phyloP scores from a whole-genome alignment of 1,284 basidiomycete genomes.

The Cryptococcus amylolentus region DNA sequence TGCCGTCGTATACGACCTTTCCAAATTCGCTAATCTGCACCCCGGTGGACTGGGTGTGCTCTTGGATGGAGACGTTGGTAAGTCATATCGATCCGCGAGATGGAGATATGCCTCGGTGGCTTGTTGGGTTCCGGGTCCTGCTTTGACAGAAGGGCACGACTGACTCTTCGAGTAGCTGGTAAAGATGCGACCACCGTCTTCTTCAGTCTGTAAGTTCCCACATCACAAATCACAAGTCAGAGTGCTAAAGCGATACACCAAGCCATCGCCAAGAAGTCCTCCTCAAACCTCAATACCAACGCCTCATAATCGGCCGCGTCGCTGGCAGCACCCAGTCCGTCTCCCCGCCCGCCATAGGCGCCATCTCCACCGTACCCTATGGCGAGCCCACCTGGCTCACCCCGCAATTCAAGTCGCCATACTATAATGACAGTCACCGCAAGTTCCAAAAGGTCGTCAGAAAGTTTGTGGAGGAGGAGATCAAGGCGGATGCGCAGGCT shows the following conservation, averaged over 20 bases:
- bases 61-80: slow-evolving; percentile 67
- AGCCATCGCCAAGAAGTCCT: slow-evolving; percentile 73
- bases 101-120: not conserved
- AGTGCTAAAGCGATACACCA: not conserved
- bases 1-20: slow-evolving; percentile 74
- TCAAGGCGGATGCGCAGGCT: slow-evolving; percentile 56
- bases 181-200: slow-evolving; percentile 82
- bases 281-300: slow-evolving; percentile 64
- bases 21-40: slow-evolving; percentile 72
- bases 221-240: not conserved
- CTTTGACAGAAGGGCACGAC: not conserved
- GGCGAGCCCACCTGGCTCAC: slow-evolving; percentile 79
- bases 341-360: slow-evolving; percentile 58
- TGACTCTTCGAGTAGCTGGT: slow-evolving; percentile 56
- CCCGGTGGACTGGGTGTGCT: slow-evolving; percentile 76
- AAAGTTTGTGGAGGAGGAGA: slow-evolving; percentile 57
- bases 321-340: slow-evolving; percentile 61
- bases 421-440: slow-evolving; percentile 65
- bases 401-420: slow-evolving; percentile 75
- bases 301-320: slow-evolving; percentile 67
- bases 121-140: not conserved
- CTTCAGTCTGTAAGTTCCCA: slow-evolving; percentile 59
- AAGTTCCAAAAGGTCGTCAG: slow-evolving; percentile 52
- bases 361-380: slow-evolving; percentile 68
- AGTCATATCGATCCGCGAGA: slow-evolving; percentile 34